phyloP scores from a whole-genome alignment of 2,329 filamentous ascomycete genomes.

The Ceratocystis harringtonii region DNA sequence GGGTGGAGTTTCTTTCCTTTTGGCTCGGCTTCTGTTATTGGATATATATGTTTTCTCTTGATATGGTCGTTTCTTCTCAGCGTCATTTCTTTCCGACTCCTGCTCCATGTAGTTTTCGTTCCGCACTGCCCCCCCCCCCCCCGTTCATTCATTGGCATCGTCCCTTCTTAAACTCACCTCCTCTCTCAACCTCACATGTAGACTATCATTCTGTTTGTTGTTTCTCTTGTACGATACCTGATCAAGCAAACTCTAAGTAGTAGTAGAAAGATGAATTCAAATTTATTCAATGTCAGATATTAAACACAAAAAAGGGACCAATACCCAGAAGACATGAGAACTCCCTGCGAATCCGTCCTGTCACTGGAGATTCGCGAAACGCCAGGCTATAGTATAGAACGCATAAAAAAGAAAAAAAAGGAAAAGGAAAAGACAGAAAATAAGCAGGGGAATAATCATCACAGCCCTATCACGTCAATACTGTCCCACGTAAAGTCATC shows the following conservation, averaged over 20 bases:
- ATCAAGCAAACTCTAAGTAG: background rate
- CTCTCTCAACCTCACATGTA: background rate
- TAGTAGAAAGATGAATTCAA: background rate
- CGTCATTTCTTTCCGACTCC: background rate
- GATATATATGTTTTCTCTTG: no score
- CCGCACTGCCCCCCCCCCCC: no score
- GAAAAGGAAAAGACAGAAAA: background rate
- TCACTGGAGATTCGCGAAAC: background rate
- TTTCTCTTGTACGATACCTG: background rate
- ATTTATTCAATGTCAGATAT: background rate
- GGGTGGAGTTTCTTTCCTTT: no score
- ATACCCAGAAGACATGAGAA: background rate
- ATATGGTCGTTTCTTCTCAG: no score
- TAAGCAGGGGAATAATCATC: background rate
- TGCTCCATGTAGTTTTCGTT: no score
- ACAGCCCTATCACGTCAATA: slow-evolving; percentile 15
- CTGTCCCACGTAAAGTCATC: slow-evolving; percentile 16
- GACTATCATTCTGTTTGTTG: background rate
- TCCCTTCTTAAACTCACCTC: background rate
- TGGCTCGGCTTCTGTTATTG: no score
- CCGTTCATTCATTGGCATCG: background rate
- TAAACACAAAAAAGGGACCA: background rate
- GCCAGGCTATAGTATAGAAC: background rate
- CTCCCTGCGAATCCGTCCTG: background rate
- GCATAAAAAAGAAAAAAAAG: background rate